Evolutionary conservation across 805 yeast genomes (phyloP), one percentile per base, ranked within the genome.

Genomic region (Suhomyces xylopsoci): DNA sequence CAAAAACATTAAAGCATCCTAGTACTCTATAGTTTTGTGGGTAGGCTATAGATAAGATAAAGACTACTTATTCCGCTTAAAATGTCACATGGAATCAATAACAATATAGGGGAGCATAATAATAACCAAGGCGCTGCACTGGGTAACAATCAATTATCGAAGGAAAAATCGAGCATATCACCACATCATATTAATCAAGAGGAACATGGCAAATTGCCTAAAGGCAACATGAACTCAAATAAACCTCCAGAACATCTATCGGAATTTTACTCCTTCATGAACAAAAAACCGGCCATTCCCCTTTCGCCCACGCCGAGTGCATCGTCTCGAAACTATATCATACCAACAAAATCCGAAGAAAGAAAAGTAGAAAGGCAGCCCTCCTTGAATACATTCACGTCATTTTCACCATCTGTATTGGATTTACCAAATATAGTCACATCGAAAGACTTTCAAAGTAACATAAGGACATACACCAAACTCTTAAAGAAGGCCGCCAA

Each of bases 351-450:
- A 17, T 15, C 34, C 24, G 49, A 47, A 5, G 51, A 51, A 36
- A 28, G 53, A 34, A 49, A 55, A 19, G 48, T 48, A 49, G 48
- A 59, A 51, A 36, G 70, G 40, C 63, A 67, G 46, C 66, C 76
- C 10, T 73, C 80, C 0, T 54, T 74, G 59, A 58, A 74, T 68
- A 69, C 73, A 30, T 73, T 76, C 53, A 70, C 79, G 7, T 81
- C 85, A 4, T 70, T 74, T 44, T 67, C 80, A 7, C 81, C 84
- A 26, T 77, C 87, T 1, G 79, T 81, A 4, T 64, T 81, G 52
- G 90, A 85, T 56, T 68, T 85, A 56, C 82, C 83, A n/a, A 79
- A 81, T 15, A 67, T 86, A 15, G 74, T 86, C 9, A 83, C 90
- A 1, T 74, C 81, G 41, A 75, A 76, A 36, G 94, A 88, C 62